These are phyloP conservation scores for Cryphonectria radicalis DNA, from an alignment of 2,329 filamentous ascomycete species.

Conservation along the genomic window DNA sequence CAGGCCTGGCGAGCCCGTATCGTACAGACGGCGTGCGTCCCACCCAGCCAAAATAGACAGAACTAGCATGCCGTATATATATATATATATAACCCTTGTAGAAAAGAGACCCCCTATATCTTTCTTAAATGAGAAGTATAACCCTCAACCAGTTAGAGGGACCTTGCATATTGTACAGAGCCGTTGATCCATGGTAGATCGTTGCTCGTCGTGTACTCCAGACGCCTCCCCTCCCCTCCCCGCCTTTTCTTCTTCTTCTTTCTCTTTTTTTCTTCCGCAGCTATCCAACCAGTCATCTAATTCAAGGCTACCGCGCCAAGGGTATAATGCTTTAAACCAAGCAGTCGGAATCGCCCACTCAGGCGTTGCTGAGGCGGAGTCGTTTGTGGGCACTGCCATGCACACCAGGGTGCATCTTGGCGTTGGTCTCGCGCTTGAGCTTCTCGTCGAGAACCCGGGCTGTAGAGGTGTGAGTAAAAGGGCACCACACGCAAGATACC, in stretches of 20 bases:
- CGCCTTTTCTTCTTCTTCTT: not conserved
- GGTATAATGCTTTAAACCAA: too few relatives aligned
- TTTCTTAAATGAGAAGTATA: not conserved
- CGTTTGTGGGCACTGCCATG: slow-evolving; percentile 59
- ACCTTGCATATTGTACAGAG: slow-evolving; percentile 8
- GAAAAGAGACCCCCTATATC: not conserved
- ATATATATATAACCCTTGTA: too few relatives aligned
- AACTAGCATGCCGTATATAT: not conserved
- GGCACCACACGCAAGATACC: not conserved
- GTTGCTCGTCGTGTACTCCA: not conserved
- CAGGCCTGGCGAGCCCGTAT: not conserved
- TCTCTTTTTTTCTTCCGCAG: not conserved
- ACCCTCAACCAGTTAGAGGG: not conserved
- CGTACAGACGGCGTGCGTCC: not conserved
- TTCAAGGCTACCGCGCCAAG: not conserved
- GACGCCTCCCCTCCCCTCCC: not conserved
- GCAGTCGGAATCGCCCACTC: not conserved
- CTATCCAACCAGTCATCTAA: not conserved
- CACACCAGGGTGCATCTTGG: slow-evolving; percentile 58
- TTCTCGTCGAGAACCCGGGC: slow-evolving; percentile 69
- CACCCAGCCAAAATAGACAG: not conserved
- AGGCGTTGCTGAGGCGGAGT: slow-evolving; percentile 51
- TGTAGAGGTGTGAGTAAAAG: slow-evolving; percentile 38
- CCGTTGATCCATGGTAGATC: not conserved
- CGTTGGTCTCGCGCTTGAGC: slow-evolving; percentile 65